Conservation (phyloP, 1,139 yeast species). For the Hanseniaspora sp. region DNA sequence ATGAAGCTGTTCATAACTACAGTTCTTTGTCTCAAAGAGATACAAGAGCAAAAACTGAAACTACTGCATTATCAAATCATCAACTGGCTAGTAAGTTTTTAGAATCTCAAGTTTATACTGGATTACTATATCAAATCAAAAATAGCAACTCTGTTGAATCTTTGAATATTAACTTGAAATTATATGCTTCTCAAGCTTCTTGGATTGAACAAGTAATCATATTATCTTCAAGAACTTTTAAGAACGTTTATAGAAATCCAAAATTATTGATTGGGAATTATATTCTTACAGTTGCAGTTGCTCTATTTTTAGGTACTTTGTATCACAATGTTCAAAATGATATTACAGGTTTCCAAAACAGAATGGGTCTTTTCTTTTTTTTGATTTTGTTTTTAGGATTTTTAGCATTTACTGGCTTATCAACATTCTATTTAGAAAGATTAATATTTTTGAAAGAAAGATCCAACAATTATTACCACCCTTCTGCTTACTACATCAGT, state of each 20-base stretch:
- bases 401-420: slow-evolving; percentile 80
- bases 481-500: slow-evolving; percentile 71
- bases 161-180: not conserved
- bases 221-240: slow-evolving; percentile 75
- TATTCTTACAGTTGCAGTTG: slow-evolving; percentile 61
- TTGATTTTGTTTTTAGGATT: slow-evolving; percentile 85
- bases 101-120: slow-evolving; percentile 41
- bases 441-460: slow-evolving; percentile 83
- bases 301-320: slow-evolving; percentile 72
- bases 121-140: slow-evolving; percentile 41
- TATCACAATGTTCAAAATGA: slow-evolving; percentile 77
- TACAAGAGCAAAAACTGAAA: slow-evolving; percentile 16
- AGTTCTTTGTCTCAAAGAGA: not conserved
- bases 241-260: slow-evolving; percentile 85
- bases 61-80: slow-evolving; percentile 25
- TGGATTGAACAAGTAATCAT: slow-evolving; percentile 54
- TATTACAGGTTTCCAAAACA: slow-evolving; percentile 90
- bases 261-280: slow-evolving; percentile 73
- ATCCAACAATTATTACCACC: slow-evolving; percentile 84
- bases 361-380: slow-evolving; percentile 86
- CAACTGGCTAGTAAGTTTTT: slow-evolving; percentile 34
- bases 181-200: slow-evolving; percentile 36
- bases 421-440: slow-evolving; percentile 78
- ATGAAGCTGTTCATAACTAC: slow-evolving; percentile 1
- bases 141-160: slow-evolving; percentile 27